A percentile compares a stretch with the other conserved stretches of the same genome.
Evolutionary conservation across 345 rosid species (phyloP).

Genomic region (Cardamine resedifolia): DNA sequence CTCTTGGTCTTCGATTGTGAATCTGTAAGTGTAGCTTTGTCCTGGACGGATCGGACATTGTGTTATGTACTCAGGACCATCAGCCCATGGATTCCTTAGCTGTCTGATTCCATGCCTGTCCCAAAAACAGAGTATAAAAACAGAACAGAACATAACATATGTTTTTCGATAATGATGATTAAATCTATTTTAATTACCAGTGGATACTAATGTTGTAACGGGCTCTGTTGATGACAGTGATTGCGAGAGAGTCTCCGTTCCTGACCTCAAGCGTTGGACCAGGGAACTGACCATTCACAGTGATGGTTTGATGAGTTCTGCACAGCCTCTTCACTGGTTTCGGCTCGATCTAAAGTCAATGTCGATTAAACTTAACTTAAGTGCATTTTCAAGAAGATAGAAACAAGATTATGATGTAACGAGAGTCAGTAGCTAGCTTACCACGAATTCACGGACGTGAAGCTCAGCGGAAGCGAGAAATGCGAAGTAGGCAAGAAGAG

Average conservation of each 20-base stretch:
- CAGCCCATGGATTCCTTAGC: constrained; percentile 84
- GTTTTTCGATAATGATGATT: not conserved
- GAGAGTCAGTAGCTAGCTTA: constrained; percentile 23
- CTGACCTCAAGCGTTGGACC: constrained; percentile 77
- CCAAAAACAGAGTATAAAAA: constrained; percentile 14
- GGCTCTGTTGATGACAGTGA: constrained; percentile 66
- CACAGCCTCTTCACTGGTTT: constrained; percentile 88
- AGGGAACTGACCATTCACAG: constrained; percentile 81
- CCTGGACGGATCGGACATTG: constrained; percentile 89
- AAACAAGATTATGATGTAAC: constrained; percentile 4
- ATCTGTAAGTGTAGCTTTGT: constrained; percentile 54
- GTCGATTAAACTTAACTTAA: not conserved
- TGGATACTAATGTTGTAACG: constrained; percentile 68
- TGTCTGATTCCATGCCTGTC: constrained; percentile 70
- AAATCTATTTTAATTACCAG: constrained; percentile 46
- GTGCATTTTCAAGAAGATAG: not conserved
- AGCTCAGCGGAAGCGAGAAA: constrained; percentile 37
- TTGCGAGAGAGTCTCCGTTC: constrained; percentile 68
- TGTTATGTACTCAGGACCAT: constrained; percentile 77
- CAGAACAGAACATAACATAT: constrained; percentile 6
- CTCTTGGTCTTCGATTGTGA: constrained; percentile 57
- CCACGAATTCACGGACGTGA: constrained; percentile 41
- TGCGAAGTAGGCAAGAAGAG: constrained; percentile 28
- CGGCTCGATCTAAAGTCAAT: constrained; percentile 49
- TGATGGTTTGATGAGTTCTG: constrained; percentile 69